Percentiles rank a stretch among this genome's conserved stretches.
phyloP scores from a whole-genome alignment of 768 basidiomycete genomes.

The Suillus paluster region DNA sequence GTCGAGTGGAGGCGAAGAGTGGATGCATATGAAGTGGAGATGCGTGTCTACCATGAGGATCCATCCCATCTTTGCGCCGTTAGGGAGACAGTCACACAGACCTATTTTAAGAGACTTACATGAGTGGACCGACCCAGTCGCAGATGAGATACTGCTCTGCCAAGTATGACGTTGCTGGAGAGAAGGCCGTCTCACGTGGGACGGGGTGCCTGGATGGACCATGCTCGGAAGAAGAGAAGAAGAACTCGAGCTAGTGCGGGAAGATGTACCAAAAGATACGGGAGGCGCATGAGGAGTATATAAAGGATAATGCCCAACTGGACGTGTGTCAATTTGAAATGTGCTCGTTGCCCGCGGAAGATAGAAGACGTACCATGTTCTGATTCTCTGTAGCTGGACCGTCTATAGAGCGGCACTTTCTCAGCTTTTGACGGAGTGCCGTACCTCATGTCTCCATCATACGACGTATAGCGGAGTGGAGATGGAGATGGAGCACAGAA shows the following conservation, averaged over 20 bases:
- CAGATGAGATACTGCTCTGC: slow-evolving; percentile 45
- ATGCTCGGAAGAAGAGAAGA: slow-evolving; percentile 47
- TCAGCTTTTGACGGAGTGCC: slow-evolving; percentile 35
- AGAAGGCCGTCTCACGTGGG: slow-evolving; percentile 49
- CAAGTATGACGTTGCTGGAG: slow-evolving; percentile 53
- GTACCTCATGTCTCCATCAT: slow-evolving; percentile 40
- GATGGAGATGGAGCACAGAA: slow-evolving; percentile 44
- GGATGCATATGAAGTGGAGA: slow-evolving; percentile 64
- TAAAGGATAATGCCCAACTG: slow-evolving; percentile 37
- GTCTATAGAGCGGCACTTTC: slow-evolving; percentile 44
- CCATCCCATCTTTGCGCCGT: slow-evolving; percentile 22
- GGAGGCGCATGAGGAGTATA: slow-evolving; percentile 36
- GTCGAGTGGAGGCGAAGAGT: slow-evolving; percentile 57
- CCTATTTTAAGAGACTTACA: slow-evolving; percentile 38
- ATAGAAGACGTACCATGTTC: slow-evolving; percentile 47
- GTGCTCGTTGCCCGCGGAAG: slow-evolving; percentile 8
- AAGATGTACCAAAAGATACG: slow-evolving; percentile 43
- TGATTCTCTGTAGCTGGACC: slow-evolving; percentile 47
- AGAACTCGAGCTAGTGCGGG: slow-evolving; percentile 56
- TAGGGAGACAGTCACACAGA: slow-evolving; percentile 5
- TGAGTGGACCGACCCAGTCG: slow-evolving; percentile 42
- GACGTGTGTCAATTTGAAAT: slow-evolving; percentile 6
- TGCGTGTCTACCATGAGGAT: slow-evolving; percentile 27
- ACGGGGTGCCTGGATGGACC: slow-evolving; percentile 44
- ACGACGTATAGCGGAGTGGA: slow-evolving; percentile 45